Conservation (phyloP, 495 filamentous ascomycete genomes). For the Annulohypoxylon bovei region DNA sequence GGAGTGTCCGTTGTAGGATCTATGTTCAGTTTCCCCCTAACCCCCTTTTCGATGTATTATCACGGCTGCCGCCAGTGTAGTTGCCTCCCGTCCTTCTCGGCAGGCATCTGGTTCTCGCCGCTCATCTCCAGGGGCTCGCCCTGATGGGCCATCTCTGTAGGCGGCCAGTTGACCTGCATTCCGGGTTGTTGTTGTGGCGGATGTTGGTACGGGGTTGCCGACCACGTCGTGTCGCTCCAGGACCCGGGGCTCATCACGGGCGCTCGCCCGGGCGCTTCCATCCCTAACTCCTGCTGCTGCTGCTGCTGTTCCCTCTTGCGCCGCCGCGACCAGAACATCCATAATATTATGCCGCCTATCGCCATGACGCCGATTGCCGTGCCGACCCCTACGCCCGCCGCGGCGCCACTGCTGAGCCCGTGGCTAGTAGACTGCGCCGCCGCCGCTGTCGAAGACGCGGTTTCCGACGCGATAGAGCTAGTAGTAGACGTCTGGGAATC, state of each 20-base stretch:
- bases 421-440: not conserved
- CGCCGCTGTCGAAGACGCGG: conserved; percentile 6
- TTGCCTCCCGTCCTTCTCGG: conserved; percentile 14
- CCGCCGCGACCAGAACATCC: conserved; percentile 27
- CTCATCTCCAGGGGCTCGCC: conserved; percentile 20
- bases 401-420: conserved; percentile 16
- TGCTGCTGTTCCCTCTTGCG: conserved; percentile 4
- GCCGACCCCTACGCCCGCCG: conserved; percentile 24
- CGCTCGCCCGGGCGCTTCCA: not conserved
- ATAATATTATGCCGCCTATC: conserved; percentile 12
- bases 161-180: conserved; percentile 23
- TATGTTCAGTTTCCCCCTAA: not conserved
- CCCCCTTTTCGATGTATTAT: not conserved
- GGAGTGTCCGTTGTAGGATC: not conserved
- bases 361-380: conserved; percentile 14
- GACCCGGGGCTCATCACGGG: not conserved
- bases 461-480: conserved; percentile 14
- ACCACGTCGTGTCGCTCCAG: conserved; percentile 20
- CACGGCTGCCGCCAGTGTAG: not conserved
- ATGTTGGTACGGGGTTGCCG: not conserved
- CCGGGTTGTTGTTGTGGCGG: not conserved
- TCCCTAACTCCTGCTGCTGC: not conserved
- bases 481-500: not conserved
- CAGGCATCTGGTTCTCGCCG: conserved; percentile 10
- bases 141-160: conserved; percentile 17